Conservation (phyloP, 768 basidiomycete species). For the Rhizopogon salebrosus region DNA sequence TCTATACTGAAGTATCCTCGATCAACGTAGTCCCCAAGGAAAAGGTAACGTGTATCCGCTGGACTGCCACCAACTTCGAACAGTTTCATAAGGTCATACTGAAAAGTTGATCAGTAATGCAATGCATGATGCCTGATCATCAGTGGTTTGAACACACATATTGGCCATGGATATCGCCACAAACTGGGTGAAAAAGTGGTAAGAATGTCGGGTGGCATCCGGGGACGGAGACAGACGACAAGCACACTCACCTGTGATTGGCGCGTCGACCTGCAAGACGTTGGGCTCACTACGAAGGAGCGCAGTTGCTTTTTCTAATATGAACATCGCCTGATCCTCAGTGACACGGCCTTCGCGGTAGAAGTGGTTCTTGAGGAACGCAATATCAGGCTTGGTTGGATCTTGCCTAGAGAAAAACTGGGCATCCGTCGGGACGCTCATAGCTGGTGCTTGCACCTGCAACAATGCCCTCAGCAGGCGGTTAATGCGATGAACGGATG, state of each 20-base stretch:
- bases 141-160: slow-evolving; percentile 58
- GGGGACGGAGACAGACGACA: not conserved
- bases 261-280: slow-evolving; percentile 90
- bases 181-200: slow-evolving; percentile 47
- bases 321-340: slow-evolving; percentile 94
- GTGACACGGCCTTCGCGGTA: slow-evolving; percentile 92
- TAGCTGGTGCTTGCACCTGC: slow-evolving; percentile 97
- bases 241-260: slow-evolving; percentile 75
- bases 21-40: slow-evolving; percentile 92
- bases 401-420: slow-evolving; percentile 89
- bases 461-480: not conserved
- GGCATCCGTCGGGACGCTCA: slow-evolving; percentile 84
- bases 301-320: slow-evolving; percentile 83
- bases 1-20: slow-evolving; percentile 93
- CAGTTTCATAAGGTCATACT: slow-evolving; percentile 94
- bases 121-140: slow-evolving; percentile 4
- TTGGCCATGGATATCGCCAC: slow-evolving; percentile 99
- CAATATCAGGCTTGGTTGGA: slow-evolving; percentile 87
- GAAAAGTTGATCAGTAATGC: slow-evolving; percentile 1
- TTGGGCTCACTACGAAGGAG: slow-evolving; percentile 83
- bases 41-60: slow-evolving; percentile 89
- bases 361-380: slow-evolving; percentile 98
- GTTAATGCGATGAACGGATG: slow-evolving; percentile 5
- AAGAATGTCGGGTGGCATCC: slow-evolving; percentile 1
- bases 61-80: slow-evolving; percentile 94